Evolutionary conservation across 1,284 basidiomycete genomes (phyloP), one percentile per base, ranked within the genome.

Genomic region (Cutaneotrichosporon daszewskae): DNA sequence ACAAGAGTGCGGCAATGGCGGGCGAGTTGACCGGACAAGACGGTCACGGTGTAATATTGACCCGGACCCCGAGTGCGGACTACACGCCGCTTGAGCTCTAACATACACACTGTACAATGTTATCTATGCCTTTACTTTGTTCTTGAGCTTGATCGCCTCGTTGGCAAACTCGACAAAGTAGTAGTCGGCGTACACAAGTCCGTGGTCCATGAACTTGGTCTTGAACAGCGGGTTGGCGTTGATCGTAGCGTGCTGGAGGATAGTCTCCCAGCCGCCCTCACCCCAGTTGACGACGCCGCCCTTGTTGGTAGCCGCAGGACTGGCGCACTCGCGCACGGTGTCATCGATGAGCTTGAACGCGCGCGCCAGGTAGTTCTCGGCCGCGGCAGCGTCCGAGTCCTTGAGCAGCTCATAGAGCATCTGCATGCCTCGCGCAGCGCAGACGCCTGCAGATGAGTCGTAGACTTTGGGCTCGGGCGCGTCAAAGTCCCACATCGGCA

Each of bases 401-500:
- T 32, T 26, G 1, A 64, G 55, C 1, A 59, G 40, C 23, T 45
- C 49, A 47, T 57, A 62, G 19, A 64, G 51, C 51, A 54, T 59
- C n/a, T 57, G 53, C 32, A 64, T 48, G 12, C 58, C 64, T 5
- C 57, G 41, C 7, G 64, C 63, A 6, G 61, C 47, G 39, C 65
- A 52, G 2, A 52, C 51, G 0, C 32, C 60, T 2, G 64, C 64
- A 11, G 63, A 64, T 5, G 64, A 54, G 36, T 67, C 64, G 43
- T 60, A 65, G 14, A 57, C 50, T 29, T 54, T 52, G 3, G 64
- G 62, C 22, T 54, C 53, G 18, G 64, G 64, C 4, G 62, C 62
- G 24, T 54, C 35, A 39, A 64, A 64, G 51, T 68, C 65, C 64
- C 64, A 65, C 31, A 45, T 51, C 4, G 63, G 64, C 4, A 67